These are phyloP conservation scores for Gracilaria vermiculophylla DNA, from an alignment of 23 red algal species.

Conservation along the genomic window DNA sequence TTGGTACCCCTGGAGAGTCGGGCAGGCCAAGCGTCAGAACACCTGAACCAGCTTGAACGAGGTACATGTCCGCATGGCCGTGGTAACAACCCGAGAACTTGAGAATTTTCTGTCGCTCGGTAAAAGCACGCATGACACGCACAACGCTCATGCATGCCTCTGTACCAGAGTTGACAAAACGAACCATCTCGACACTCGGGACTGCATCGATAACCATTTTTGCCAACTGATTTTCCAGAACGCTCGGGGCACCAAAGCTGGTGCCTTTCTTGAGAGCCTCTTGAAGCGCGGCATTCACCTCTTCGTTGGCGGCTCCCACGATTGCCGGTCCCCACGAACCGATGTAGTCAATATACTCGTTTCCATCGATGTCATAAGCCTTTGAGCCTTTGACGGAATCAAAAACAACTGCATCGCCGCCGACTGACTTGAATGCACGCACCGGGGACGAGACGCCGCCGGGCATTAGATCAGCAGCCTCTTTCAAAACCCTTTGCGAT, in stretches of 20 bases:
- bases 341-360: slow-evolving; percentile 99
- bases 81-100: slow-evolving; percentile 99
- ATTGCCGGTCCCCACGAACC: slow-evolving; percentile 97
- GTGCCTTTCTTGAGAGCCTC: slow-evolving; percentile 86
- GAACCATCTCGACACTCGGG: slow-evolving; percentile 94
- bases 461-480: slow-evolving; percentile 92
- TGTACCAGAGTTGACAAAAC: slow-evolving; percentile 97
- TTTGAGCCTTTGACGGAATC: slow-evolving; percentile 92
- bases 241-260: slow-evolving; percentile 93
- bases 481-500: slow-evolving; percentile 77
- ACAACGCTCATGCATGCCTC: slow-evolving; percentile 97
- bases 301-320: slow-evolving; percentile 91
- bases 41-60: slow-evolving; percentile 89
- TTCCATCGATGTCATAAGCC: slow-evolving; percentile 94
- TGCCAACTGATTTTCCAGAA: slow-evolving; percentile 93
- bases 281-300: slow-evolving; percentile 86
- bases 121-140: slow-evolving; percentile 97
- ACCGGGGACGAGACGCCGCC: slow-evolving; percentile 95
- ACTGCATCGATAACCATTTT: slow-evolving; percentile 95
- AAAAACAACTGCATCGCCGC: slow-evolving; percentile 93
- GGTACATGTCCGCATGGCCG: slow-evolving; percentile 96
- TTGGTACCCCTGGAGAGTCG: slow-evolving; percentile 94
- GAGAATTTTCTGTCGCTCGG: slow-evolving; percentile 86
- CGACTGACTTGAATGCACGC: slow-evolving; percentile 95
- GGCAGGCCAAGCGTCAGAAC: slow-evolving; percentile 92